Conservation (phyloP, 306 rosid genomes). For the Castanopsis chinensis region DNA sequence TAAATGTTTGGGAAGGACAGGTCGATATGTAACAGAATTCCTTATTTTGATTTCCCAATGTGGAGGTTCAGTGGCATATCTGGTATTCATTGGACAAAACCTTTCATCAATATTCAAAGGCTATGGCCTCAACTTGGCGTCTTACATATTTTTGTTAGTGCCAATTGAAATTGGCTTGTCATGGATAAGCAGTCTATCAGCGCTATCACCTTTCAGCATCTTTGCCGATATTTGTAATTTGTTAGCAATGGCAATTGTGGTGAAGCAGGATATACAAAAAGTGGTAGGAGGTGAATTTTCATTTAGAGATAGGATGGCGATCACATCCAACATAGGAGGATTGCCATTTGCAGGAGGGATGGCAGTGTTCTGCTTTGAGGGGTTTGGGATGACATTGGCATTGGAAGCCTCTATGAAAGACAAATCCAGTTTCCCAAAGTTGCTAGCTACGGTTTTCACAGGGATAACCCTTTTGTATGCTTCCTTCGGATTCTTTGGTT, state of each 20-base stretch:
- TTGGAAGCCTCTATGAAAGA: slow-evolving; percentile 59
- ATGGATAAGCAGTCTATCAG: slow-evolving; percentile 67
- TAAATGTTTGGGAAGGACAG: slow-evolving; percentile 56
- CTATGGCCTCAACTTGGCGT: slow-evolving; percentile 25
- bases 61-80: slow-evolving; percentile 80
- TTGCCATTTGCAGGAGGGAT: slow-evolving; percentile 85
- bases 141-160: slow-evolving; percentile 56
- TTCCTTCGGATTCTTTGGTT: slow-evolving; percentile 74
- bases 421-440: slow-evolving; percentile 46
- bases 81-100: slow-evolving; percentile 81
- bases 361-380: slow-evolving; percentile 88
- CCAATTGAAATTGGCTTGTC: slow-evolving; percentile 73
- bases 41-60: slow-evolving; percentile 62
- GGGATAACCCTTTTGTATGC: slow-evolving; percentile 65
- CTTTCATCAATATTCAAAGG: slow-evolving; percentile 50
- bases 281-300: slow-evolving; percentile 44
- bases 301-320: slow-evolving; percentile 52
- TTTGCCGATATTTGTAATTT: slow-evolving; percentile 80
- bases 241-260: slow-evolving; percentile 75
- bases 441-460: slow-evolving; percentile 73
- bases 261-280: slow-evolving; percentile 64
- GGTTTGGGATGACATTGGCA: slow-evolving; percentile 90
- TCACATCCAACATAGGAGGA: slow-evolving; percentile 77
- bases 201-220: slow-evolving; percentile 81
- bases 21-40: slow-evolving; percentile 65